Evolutionary conservation across 2,329 filamentous ascomycete species (phyloP).

Genomic region (Colletotrichum liaoningense): DNA sequence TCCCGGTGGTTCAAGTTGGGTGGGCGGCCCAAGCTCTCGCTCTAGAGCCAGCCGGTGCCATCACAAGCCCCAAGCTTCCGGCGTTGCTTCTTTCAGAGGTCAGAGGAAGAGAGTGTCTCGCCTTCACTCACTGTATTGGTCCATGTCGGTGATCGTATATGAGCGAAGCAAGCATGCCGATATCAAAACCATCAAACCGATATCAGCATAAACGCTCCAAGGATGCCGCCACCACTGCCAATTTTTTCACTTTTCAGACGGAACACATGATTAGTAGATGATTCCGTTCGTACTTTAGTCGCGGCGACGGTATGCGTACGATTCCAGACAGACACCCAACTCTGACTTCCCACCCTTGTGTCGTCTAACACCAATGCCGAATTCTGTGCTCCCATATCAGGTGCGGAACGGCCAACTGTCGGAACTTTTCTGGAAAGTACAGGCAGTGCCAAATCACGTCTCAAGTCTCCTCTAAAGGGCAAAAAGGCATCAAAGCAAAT

Average conservation of each 20-base stretch:
- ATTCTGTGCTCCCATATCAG: not conserved
- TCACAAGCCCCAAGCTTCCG: constrained; percentile 23
- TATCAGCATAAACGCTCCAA: not conserved
- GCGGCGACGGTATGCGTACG: not conserved
- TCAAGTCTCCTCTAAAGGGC: not conserved
- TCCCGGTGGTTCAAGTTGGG: not conserved
- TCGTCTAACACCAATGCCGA: not conserved
- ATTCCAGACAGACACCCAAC: not conserved
- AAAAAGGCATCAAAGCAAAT: not conserved
- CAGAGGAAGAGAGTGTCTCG: not conserved
- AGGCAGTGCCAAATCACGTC: not conserved
- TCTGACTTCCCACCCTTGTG: not conserved
- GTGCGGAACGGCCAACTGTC: not conserved
- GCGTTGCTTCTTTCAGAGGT: constrained; percentile 12
- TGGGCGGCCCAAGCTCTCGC: constrained; percentile 24
- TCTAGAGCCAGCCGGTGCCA: constrained; percentile 1
- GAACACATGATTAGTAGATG: constrained; percentile 4
- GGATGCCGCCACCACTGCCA: not conserved
- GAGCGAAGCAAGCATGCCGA: not conserved
- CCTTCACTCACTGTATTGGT: not conserved
- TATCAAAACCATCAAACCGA: not conserved
- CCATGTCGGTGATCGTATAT: constrained; percentile 16
- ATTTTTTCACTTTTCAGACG: not conserved
- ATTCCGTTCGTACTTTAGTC: not conserved
- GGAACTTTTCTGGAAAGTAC: not conserved